Conservation (phyloP, 176 grass and related monocot species). For the Rhynchospora tenuis region DNA sequence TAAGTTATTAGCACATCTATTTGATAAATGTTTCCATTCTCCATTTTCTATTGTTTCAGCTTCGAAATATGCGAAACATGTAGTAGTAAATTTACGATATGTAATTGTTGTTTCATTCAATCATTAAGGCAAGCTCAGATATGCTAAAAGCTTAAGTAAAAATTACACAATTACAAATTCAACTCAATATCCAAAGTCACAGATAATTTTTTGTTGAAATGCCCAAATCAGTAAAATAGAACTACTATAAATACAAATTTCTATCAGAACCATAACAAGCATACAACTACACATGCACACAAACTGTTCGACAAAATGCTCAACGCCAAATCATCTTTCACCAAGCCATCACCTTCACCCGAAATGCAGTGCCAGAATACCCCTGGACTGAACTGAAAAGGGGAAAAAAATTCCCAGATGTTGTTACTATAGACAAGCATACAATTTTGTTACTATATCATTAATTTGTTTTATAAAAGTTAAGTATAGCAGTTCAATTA, state of each 20-base stretch:
- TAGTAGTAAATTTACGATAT: too few relatives aligned
- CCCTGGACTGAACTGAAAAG: too few relatives aligned
- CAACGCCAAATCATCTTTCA: neutral
- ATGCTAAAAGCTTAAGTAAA: too few relatives aligned
- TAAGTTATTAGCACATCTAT: neutral
- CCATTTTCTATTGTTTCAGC: neutral
- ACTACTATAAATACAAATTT: neutral
- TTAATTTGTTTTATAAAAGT: too few relatives aligned
- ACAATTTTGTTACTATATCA: too few relatives aligned
- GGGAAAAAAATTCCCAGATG: too few relatives aligned
- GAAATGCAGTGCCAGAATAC: too few relatives aligned
- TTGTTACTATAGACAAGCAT: too few relatives aligned
- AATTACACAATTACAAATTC: neutral
- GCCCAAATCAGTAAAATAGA: neutral
- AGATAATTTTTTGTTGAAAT: neutral
- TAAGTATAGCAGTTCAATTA: too few relatives aligned
- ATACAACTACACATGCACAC: neutral
- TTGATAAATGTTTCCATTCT: neutral
- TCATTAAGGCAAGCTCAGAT: too few relatives aligned
- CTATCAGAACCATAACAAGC: neutral
- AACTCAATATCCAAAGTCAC: neutral
- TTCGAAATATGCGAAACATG: neutral
- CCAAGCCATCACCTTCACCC: neutral
- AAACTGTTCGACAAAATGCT: slow-evolving; percentile 34
- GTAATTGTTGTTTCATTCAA: too few relatives aligned